Evolutionary conservation across 495 filamentous ascomycete genomes (phyloP), one percentile per base, ranked within the genome.

Genomic region (Geopyxis carbonaria): DNA sequence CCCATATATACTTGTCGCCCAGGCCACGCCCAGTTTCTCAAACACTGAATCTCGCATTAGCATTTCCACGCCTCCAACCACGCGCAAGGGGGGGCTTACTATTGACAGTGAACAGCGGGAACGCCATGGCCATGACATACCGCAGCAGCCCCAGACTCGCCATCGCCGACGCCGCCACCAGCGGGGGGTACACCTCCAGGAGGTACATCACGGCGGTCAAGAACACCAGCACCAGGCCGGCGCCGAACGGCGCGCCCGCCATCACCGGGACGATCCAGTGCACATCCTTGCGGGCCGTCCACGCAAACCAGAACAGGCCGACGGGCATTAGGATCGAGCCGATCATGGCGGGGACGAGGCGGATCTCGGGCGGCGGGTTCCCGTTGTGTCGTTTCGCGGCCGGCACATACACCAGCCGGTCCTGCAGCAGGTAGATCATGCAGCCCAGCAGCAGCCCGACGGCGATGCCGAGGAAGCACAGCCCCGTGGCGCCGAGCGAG

Each of bases 131-230:
- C 14, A 78, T 44, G 0, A 57, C 49, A 45, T 82, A 82, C 22
- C 78, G 62, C 3, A 72, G 57, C 19, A 84, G 55, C 7, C 73
- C 70, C 40, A 78, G 78, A 0, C 74, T 73, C 5, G 70, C 72
- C 19, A 70, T 48, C 3, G 76, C 74, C 24, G 64, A 69, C 0
- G 76, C 76, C 2, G 52, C 52, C 15, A 56, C 51, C 8, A 56
- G 47, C 5, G 52, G 51, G 6, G 52, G 48, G 34, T 56, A 56
- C 21, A 56, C 47, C 31, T 56, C 52, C 28, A 56, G 32, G 23
- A 55, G 50, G 23, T 56, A 56, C 52, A 56, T 55, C 30, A 56
- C 41, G 14, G 52, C 51, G 13, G 52, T 51, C 13, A 56, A 42
- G 22, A 56, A 56, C 18, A 56, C 40, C 11, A 56, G 21, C n/a